Percentiles rank a stretch among this genome's conserved stretches.
Evolutionary conservation across 768 basidiomycete species (phyloP).

Genomic region (Amanita inopinata): DNA sequence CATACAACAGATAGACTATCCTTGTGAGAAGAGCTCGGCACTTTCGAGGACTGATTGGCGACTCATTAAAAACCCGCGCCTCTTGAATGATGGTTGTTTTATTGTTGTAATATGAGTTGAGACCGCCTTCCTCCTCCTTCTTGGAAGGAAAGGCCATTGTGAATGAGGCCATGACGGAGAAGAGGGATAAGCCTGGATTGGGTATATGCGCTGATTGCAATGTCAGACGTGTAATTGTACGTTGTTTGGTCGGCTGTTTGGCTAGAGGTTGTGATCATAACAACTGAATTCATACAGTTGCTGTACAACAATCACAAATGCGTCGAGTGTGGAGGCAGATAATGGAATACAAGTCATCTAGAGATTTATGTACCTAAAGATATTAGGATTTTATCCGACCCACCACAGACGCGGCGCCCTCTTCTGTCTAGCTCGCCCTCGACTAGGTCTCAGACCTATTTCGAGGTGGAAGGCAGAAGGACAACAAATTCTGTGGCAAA

Average conservation of each 20-base stretch:
- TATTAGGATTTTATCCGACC: slow-evolving; percentile 11
- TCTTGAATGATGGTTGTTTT: slow-evolving; percentile 98
- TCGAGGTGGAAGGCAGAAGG: slow-evolving; percentile 59
- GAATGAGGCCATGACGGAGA: slow-evolving; percentile 37
- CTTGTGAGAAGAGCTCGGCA: slow-evolving; percentile 93
- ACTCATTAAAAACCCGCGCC: slow-evolving; percentile 98
- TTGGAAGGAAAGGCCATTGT: slow-evolving; percentile 78
- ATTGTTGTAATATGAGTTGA: slow-evolving; percentile 91
- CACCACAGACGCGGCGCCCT: slow-evolving; percentile 52
- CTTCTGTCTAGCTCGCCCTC: slow-evolving; percentile 60
- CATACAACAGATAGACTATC: slow-evolving; percentile 93
- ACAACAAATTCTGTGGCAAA: slow-evolving; percentile 36
- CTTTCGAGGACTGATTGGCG: slow-evolving; percentile 95
- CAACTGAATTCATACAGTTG: too few species aligned
- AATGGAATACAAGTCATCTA: slow-evolving; percentile 8
- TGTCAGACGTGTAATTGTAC: not conserved
- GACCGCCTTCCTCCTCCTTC: slow-evolving; percentile 93
- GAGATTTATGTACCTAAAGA: not conserved
- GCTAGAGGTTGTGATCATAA: slow-evolving; percentile 1
- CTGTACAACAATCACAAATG: slow-evolving; percentile 6
- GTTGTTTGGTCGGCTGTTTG: not conserved
- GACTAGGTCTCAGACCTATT: slow-evolving; percentile 20
- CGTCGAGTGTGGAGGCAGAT: too few species aligned
- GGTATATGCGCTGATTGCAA: not conserved
- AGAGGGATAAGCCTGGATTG: slow-evolving; percentile 12